Conservation (phyloP, 345 rosid genomes). For the Populus nigra region DNA sequence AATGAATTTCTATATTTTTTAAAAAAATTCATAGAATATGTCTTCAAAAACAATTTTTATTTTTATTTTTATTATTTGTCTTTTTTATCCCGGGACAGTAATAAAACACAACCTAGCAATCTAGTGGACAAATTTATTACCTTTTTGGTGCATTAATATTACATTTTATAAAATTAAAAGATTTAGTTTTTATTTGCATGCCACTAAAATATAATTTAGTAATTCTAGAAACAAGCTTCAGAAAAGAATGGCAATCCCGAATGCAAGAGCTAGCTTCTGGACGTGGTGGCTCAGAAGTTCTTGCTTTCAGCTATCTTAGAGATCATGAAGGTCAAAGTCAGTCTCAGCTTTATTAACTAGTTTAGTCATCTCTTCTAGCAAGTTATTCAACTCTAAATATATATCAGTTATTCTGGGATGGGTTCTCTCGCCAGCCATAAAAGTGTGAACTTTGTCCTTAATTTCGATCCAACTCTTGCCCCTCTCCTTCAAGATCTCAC, state of each 20-base stretch:
- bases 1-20: too few species aligned
- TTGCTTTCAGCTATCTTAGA: slow-evolving; percentile 51
- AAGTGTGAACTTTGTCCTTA: slow-evolving; percentile 57
- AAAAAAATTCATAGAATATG: too few species aligned
- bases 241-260: slow-evolving; percentile 76
- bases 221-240: slow-evolving; percentile 57
- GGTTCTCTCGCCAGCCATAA: slow-evolving; percentile 55
- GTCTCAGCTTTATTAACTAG: slow-evolving; percentile 49
- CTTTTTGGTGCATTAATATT: too few species aligned
- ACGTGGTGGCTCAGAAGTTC: slow-evolving; percentile 62
- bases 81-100: too few species aligned
- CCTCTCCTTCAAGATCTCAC: slow-evolving; percentile 53
- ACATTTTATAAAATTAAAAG: too few species aligned
- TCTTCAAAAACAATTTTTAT: too few species aligned
- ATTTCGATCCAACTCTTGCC: slow-evolving; percentile 84
- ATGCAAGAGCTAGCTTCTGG: slow-evolving; percentile 68
- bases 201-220: slow-evolving; percentile 42
- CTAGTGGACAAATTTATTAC: too few species aligned
- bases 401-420: slow-evolving; percentile 62
- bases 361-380: slow-evolving; percentile 49
- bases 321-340: slow-evolving; percentile 55
- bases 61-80: too few species aligned
- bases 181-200: too few species aligned
- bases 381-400: slow-evolving; percentile 38
- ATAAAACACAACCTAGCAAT: too few species aligned